Evolutionary conservation across 2,329 filamentous ascomycete genomes (phyloP), one percentile per base, ranked within the genome.

Genomic region (Fusarium sp.): DNA sequence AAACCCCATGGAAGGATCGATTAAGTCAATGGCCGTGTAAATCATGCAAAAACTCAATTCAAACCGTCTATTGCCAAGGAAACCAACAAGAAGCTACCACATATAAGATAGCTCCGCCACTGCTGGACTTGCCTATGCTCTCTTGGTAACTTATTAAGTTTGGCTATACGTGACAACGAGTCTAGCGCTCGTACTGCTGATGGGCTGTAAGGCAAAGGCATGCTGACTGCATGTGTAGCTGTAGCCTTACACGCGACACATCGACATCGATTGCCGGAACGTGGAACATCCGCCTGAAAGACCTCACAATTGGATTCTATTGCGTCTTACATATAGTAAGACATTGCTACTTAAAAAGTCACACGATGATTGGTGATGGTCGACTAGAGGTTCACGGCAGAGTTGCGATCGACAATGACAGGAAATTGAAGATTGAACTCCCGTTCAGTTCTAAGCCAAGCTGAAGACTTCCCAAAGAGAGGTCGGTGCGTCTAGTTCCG

Each of bases 321-420:
- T 38, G 50, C 48, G 53, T 66, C 63, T 74, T 58, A 65, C 42
- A 51, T 18, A n/a, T 22, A 53, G 45, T 32, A 60, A 67, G 48
- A 63, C 51, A 57, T 44, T 22, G 30, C 54, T 24, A 30, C 28
- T 24, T 5, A 6, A 51, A 51, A 39, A 51, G 20, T 26, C 35
- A 48, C 28, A 50, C 12, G 18, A n/a, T 66, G 55, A 67, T 65
- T 66, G 48, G 57, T 7, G 51, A 48, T 22, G 24, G n/a, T 12
- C n/a, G 14, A 45, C 15, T 47, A 59, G 36, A 44, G 24, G 38
- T 38, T 42, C 41, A 51, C 32, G 48, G 20, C 22, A 45, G 48
- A 71, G 54, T 51, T 64, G 26, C 26, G 61, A 72, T 72, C 64
- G 60, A 60, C 48, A 59, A 50, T 20, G 30, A 17, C 22, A 54